Base-by-base conservation (phyloP, 768 basidiomycete species). In the Termitomyces heimii region DNA sequence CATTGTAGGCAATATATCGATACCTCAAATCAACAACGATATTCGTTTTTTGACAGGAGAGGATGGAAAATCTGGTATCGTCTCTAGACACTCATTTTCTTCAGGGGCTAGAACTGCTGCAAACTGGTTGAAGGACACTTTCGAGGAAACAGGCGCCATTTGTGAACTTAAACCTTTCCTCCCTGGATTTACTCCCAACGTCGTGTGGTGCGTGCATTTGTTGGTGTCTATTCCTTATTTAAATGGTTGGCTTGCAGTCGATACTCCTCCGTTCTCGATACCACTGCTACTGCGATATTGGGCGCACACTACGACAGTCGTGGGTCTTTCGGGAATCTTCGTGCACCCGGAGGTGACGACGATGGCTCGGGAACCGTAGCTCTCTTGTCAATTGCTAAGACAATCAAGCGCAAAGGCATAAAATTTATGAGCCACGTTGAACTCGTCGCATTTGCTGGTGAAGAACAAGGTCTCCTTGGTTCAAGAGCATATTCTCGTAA, bases 271-370 rank as follows among this genome's bases (percentile, higher is more conserved):
- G 71, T 74, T n/a, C 74, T 73, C 44, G 74, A 85, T 37, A 84
- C 84, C 2, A 83, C 76, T 35, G 77, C 84, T 28, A 85, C 78
- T 1, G 82, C 94, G 43, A 75, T 97, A 48, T 74, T 96, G 52
- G 87, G 87, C 56, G 91, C 86, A 2, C 94, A 96, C 69, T 97
- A 95, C 66, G 93, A 97, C 67, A 92, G 89, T 45, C 86, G 94
- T 37, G 94, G 94, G 18, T 89, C 89, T 0, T 96, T 93, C 67
- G 94, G 94, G 12, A 83, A 75, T 60, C 78, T 77, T 14, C 79
- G 86, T 34, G 87, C 82, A 35, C 88, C 78, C 26, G 82, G 75
- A 49, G 83, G 65, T 42, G 71, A 82, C 54, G 81, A 82, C 53
- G 79, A 82, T 61, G 81, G 80, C 34, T 80, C 79, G 14, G 81